These are phyloP conservation scores for Litsea cubeba DNA, from an alignment of 164 flowering plant species.

Conservation along the genomic window DNA sequence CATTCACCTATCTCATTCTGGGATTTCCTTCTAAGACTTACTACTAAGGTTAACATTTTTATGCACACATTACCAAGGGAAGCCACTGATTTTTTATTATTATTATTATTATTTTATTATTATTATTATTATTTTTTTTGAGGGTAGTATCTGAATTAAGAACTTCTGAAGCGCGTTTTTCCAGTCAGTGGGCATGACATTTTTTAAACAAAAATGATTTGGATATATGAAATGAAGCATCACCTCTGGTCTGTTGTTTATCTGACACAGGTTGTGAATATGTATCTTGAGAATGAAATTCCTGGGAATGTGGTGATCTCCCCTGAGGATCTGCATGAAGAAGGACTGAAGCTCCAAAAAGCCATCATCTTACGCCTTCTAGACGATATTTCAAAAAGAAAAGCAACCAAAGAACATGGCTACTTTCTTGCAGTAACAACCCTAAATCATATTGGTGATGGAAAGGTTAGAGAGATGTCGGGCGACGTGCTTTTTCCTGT, in stretches of 20 bases:
- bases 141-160: too few species aligned
- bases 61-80: too few species aligned
- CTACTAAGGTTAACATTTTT: too few species aligned
- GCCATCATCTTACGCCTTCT: constrained; percentile 46
- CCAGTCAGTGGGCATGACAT: too few species aligned
- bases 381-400: constrained; percentile 49
- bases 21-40: too few species aligned
- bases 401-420: constrained; percentile 63
- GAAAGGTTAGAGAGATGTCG: constrained; percentile 42
- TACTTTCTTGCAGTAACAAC: constrained; percentile 55
- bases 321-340: constrained; percentile 20
- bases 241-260: background rate
- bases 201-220: too few species aligned
- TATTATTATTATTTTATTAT: too few species aligned
- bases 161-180: too few species aligned
- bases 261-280: constrained; percentile 2
- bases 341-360: constrained; percentile 42
- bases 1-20: too few species aligned
- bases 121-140: too few species aligned
- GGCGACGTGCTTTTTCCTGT: constrained; percentile 83
- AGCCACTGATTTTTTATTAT: too few species aligned
- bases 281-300: constrained; percentile 26
- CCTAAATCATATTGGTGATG: constrained; percentile 54
- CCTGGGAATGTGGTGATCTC: constrained; percentile 22
- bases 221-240: background rate